Evolutionary conservation across 2,329 filamentous ascomycete species (phyloP), one percentile per base, ranked within the genome.

Genomic region (Aschersonia sp.): DNA sequence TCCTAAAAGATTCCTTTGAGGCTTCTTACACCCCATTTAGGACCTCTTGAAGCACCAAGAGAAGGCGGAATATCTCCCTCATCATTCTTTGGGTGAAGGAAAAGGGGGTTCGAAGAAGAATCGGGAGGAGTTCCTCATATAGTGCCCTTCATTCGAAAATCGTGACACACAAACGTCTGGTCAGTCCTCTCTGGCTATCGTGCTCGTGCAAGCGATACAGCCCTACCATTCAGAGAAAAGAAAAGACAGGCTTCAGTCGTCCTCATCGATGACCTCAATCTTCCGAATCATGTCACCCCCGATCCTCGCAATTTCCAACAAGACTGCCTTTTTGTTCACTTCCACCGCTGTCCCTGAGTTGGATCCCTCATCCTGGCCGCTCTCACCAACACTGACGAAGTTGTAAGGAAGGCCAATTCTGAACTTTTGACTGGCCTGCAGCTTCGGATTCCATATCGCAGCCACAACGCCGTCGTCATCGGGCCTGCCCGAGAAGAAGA

Each of bases 401-500:
- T 63, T 77, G 61, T 82, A 87, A 1, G 79, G 73, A 59, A 89
- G 60, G 50, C 83, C 84, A 12, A 85, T 73, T 53, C 83, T 83
- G 69, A 87, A 89, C 10, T 68, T 66, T 52, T 85, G 73, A 47
- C 57, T 50, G 11, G 43, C 60, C 52, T 69, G 68, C 50, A 77
- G 54, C 52, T 68, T 68, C 2, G 75, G 75, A 47, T 75, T 76
- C 78, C 78, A 81, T 43, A 81, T 68, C 14, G 68, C 75, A 2
- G 73, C 72, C 11, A 84, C 70, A 6, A 78, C 61, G 22, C 58
- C 59, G 49, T 22, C 22, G 22, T 78, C 71, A 30, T 79, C 72
- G 2, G 71, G 68, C 1, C 70, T 71, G 33, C 87, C 82, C 53
- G 81, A 75, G 69, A 97, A 96, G 63, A 96, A 87, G 2, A 96